Evolutionary conservation across 2,329 filamentous ascomycete species (phyloP), one percentile per base, ranked within the genome.

Genomic region (Chrysoporthe cubensis): DNA sequence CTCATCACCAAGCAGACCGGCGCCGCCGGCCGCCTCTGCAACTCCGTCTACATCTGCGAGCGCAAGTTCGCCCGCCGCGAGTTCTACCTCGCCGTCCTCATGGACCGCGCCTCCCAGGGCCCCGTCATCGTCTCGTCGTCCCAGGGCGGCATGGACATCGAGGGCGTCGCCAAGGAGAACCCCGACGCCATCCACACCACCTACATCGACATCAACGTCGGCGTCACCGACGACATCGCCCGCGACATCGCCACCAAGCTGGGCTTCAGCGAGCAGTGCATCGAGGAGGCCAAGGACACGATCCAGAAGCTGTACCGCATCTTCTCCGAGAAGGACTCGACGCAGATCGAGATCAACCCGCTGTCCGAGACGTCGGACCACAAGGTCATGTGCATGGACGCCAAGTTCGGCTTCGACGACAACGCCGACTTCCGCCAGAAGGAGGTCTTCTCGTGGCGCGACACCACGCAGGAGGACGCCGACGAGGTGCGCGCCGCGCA

Each of bases 1-100:
- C 93, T 99, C 82, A 89, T 99, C 83, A 99, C 96, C 82, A 99
- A 99, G 90, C 96, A 99, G 87, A 99, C 96, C 69, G 96, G 96
- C 80, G 93, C 95, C 75, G 88, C 83, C 75, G 96, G 96, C 78
- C 93, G 96, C 80, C 89, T 97, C 80, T 99, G 96, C 88, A 98
- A 92, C 83, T 88, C 94, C 72, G 96, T 99, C 79, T 98, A 97
- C 87, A 98, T 99, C 80, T 97, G 95, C 84, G 96, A 99, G 88
- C 94, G 96, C 88, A 99, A 99, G 87, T 99, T 97, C 78, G 96
- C 96, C 75, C 94, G 96, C 74, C 91, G 96, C 79, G 96, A 99
- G 84, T 99, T 99, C 86, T 99, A 99, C 87, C 90, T 99, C 69
- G 96, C 96, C 77, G 91, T 99, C 77, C 90, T 99, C 76, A 98